Evolutionary conservation across 2,329 filamentous ascomycete species (phyloP), one percentile per base, ranked within the genome.

Genomic region (Daldinia sp.): DNA sequence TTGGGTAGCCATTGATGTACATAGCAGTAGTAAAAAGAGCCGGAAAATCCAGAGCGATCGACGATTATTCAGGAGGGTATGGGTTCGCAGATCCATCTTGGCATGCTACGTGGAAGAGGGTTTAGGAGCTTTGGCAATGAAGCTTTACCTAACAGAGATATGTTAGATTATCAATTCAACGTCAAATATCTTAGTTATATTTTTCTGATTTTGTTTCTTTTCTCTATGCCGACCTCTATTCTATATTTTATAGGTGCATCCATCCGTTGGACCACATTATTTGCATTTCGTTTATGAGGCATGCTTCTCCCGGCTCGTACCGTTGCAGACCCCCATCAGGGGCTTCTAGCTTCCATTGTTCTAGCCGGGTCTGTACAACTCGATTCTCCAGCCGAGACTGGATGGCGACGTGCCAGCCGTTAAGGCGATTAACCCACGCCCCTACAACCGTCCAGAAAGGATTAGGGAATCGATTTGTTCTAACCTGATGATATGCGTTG

Each of bases 211-310:
- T 5, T 15, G 11, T 17, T 8, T 27, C n/a, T 43, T 54, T 61
- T 66, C 43, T 58, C 30, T 51, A 49, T 63, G 11, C 27, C 41
- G 25, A 58, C 25, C 29, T 25, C 58, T 61, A 34, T 21, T 63
- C 39, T 59, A 50, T 63, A 19, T 11, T 35, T 47, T 77, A 86
- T 52, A 86, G 73, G 75, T 87, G 85, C 63, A 81, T 83, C 84
- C 84, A 87, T 25, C 85, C 85, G 70, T 86, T 86, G 68, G 77
- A 74, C 73, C 82, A 83, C 75, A 87, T 79, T 66, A 87, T 82
- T 70, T 86, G 84, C 82, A 85, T 86, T 75, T 87, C 85, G 68
- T 86, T 83, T 56, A 87, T 83, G 60, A 86, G 77, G 69, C 85
- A 87, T 19, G 79, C 77, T 9, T 75, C 75, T 2, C 84, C 84